phyloP scores from a whole-genome alignment of 306 rosid species.

The Abrus pulchellus region DNA sequence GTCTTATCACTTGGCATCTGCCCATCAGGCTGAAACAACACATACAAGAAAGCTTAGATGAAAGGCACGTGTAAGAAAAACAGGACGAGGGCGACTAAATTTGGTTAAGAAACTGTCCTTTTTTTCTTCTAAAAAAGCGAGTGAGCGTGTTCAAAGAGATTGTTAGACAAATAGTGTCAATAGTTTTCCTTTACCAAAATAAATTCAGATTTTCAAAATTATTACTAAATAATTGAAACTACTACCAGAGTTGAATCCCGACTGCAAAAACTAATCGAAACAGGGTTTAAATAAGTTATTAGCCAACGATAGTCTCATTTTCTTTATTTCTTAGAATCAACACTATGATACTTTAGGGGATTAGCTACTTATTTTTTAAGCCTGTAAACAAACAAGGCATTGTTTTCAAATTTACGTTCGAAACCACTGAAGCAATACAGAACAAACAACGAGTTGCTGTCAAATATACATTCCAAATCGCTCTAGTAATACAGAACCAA shows the following conservation, averaged over 20 bases:
- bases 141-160: not conserved
- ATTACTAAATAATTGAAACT: not conserved
- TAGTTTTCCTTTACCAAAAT: not conserved
- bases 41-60: not conserved
- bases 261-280: not conserved
- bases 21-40: constrained; percentile 70
- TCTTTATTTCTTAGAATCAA: too few relatives aligned
- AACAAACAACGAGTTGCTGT: too few relatives aligned
- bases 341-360: too few relatives aligned
- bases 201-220: not conserved
- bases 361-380: too few relatives aligned
- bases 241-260: not conserved
- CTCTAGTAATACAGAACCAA: not conserved
- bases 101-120: not conserved
- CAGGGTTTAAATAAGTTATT: too few relatives aligned
- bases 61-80: not conserved
- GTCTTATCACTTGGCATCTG: constrained; percentile 75
- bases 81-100: not conserved
- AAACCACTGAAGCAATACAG: not conserved
- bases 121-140: not conserved
- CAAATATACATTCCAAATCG: not conserved
- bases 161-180: not conserved
- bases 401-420: not conserved
- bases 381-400: not conserved
- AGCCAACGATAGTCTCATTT: too few relatives aligned